Conservation (phyloP, 345 rosid species). For the Citrus trifoliata region DNA sequence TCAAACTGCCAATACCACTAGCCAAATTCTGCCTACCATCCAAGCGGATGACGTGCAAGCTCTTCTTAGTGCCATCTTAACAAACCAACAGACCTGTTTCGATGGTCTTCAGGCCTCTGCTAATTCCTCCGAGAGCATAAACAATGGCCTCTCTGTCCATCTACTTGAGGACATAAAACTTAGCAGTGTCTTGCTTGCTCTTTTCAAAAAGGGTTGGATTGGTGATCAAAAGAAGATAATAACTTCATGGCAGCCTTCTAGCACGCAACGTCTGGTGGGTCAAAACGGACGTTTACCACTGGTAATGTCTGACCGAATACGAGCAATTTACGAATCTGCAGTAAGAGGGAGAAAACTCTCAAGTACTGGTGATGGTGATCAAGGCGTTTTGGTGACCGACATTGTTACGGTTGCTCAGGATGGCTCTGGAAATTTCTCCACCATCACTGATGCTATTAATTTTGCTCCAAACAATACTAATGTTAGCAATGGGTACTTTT, state of each 20-base stretch:
- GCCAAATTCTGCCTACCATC: conserved; percentile 5
- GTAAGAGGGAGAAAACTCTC: conserved; percentile 24
- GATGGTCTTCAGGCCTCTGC: not conserved
- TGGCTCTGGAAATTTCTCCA: conserved; percentile 10
- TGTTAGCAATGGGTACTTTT: conserved; percentile 29
- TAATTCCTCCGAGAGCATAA: conserved; percentile 23
- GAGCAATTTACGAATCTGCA: conserved; percentile 21
- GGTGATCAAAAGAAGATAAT: conserved; percentile 19
- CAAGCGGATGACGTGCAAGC: not conserved
- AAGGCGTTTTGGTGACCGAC: conserved; percentile 20
- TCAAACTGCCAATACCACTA: conserved; percentile 19
- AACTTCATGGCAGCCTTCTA: conserved; percentile 13
- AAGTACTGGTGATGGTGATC: not conserved
- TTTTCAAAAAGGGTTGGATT: conserved; percentile 41
- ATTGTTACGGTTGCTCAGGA: conserved; percentile 37
- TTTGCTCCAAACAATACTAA: not conserved
- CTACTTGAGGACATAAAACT: conserved; percentile 38
- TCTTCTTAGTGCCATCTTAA: not conserved
- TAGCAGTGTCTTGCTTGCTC: conserved; percentile 35
- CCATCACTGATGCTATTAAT: not conserved
- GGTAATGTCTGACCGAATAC: conserved; percentile 25
- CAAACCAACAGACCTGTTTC: not conserved
- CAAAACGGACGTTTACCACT: conserved; percentile 31
- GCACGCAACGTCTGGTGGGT: not conserved
- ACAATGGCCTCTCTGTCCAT: conserved; percentile 22